A percentile compares a stretch with the other conserved stretches of the same genome.
Evolutionary conservation across 1,284 basidiomycete species (phyloP).

Genomic region (Apiotrichum sp.): DNA sequence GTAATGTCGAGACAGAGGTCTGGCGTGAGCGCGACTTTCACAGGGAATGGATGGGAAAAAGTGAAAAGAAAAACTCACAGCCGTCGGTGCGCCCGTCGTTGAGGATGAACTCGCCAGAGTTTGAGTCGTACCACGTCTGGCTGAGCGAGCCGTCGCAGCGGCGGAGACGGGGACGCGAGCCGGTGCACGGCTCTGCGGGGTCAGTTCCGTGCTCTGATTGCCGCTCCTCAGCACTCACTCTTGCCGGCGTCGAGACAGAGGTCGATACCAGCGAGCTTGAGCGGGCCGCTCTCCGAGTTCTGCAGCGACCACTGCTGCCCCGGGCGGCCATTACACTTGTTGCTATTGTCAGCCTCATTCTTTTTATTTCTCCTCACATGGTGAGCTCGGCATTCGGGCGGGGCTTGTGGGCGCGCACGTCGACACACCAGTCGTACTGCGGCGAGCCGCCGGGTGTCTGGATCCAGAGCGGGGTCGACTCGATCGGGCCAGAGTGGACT

Average conservation of each 20-base stretch:
- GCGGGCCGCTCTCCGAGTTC: not conserved
- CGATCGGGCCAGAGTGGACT: not conserved
- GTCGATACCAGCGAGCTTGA: slow-evolving; percentile 1
- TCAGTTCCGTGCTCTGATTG: not conserved
- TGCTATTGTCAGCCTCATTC: not conserved
- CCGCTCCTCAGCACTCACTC: not conserved
- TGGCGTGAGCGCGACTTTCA: not conserved
- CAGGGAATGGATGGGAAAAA: too few relatives aligned
- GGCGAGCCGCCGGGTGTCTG: not conserved
- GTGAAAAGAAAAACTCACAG: not conserved
- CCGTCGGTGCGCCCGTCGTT: not conserved
- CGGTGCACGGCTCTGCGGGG: not conserved
- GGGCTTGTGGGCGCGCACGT: not conserved
- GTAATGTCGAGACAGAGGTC: slow-evolving; percentile 5
- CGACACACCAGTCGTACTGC: slow-evolving; percentile 4
- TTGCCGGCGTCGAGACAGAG: slow-evolving; percentile 2
- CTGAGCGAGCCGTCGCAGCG: not conserved
- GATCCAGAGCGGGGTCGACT: slow-evolving; percentile 1
- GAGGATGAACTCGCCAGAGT: slow-evolving; percentile 12
- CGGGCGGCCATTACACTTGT: not conserved
- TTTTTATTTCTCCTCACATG: not conserved
- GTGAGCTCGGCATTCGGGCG: not conserved
- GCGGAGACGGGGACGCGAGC: not conserved
- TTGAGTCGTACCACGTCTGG: not conserved
- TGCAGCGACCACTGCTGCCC: not conserved